These are phyloP conservation scores for Melastoma candidum DNA, from an alignment of 441 rosid species.

Conservation along the genomic window DNA sequence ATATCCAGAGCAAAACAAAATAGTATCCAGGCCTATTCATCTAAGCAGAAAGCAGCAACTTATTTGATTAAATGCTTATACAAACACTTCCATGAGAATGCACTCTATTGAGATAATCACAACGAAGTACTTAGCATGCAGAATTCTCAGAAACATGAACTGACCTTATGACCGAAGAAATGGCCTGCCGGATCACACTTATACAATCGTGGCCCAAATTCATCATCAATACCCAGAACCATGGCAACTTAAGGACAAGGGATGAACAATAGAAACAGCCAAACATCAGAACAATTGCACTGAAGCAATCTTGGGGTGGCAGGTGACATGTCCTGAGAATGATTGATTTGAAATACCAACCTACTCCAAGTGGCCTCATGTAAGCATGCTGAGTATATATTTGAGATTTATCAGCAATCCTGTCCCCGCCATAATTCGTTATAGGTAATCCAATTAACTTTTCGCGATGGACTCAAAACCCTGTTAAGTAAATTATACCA, in stretches of 20 bases:
- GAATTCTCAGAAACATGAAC: background rate
- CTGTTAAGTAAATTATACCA: conserved; percentile 22
- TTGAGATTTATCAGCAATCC: conserved; percentile 98
- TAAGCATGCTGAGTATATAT: conserved; percentile 98
- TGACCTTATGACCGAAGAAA: conserved; percentile 95
- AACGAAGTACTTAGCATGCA: too few relatives aligned
- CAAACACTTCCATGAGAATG: too few relatives aligned
- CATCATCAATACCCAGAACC: conserved; percentile 91
- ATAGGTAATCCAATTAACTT: background rate
- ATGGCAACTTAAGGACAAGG: conserved; percentile 61
- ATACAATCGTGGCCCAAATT: conserved; percentile 79
- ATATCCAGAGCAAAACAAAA: too few relatives aligned
- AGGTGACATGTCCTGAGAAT: background rate
- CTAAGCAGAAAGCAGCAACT: too few relatives aligned
- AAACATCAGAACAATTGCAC: conserved; percentile 1
- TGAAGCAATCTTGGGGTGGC: background rate
- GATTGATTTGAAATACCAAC: conserved; percentile 27
- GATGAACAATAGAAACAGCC: conserved; percentile 5
- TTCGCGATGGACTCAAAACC: background rate
- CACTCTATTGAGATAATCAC: too few relatives aligned
- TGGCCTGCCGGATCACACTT: conserved; percentile 99
- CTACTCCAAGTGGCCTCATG: conserved; percentile 99
- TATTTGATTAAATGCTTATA: too few relatives aligned
- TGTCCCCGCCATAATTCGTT: conserved; percentile 13
- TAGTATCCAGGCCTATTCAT: too few relatives aligned